phyloP scores from a whole-genome alignment of 495 filamentous ascomycete genomes.

The Hypoxylon crocopeplum region DNA sequence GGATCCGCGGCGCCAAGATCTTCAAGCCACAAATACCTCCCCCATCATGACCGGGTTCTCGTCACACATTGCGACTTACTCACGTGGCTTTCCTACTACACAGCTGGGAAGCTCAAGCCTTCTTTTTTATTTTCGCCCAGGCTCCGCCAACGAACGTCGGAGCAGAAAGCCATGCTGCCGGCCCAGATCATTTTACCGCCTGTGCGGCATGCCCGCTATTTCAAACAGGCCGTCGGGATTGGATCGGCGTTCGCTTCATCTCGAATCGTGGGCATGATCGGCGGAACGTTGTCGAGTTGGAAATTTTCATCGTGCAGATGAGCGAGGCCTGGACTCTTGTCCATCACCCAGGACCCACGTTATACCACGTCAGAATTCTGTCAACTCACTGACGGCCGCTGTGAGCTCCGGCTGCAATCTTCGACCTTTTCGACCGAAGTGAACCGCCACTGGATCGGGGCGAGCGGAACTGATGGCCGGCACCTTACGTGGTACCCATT shows the following conservation, averaged over 20 bases:
- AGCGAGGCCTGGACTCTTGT: constrained; percentile 26
- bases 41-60: constrained; percentile 13
- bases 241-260: constrained; percentile 1
- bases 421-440: constrained; percentile 5
- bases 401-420: constrained; percentile 4
- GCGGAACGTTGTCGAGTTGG: not conserved
- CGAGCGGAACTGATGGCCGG: constrained; percentile 17
- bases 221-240: constrained; percentile 13
- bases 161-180: constrained; percentile 18
- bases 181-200: constrained; percentile 3
- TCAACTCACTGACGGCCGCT: constrained; percentile 15
- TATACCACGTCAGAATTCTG: constrained; percentile 34
- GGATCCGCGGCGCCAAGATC: constrained; percentile 30
- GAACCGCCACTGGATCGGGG: constrained; percentile 28
- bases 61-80: constrained; percentile 26
- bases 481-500: constrained; percentile 19
- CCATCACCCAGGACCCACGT: constrained; percentile 25
- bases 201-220: not conserved
- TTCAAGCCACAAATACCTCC: constrained; percentile 24
- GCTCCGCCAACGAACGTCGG: constrained; percentile 12
- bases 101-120: no score
- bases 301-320: constrained; percentile 8
- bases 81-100: constrained; percentile 29
- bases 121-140: not conserved
- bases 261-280: constrained; percentile 18